These are phyloP conservation scores for Diutina sp. DNA, from an alignment of 1,139 yeast genomes.

Conservation along the genomic window DNA sequence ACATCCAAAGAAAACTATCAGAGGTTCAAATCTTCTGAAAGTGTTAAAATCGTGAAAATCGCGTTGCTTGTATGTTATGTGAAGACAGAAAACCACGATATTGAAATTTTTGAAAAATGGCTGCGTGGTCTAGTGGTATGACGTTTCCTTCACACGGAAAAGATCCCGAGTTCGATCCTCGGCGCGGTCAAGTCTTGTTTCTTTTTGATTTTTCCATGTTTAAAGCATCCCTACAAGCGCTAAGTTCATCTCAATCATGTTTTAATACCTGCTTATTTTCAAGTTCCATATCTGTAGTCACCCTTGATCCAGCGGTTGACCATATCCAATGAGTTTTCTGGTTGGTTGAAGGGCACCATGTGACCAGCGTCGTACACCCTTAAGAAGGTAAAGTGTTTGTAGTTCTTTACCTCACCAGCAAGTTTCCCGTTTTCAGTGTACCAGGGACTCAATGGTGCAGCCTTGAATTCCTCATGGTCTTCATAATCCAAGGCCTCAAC, in stretches of 20 bases:
- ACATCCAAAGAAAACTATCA: background rate
- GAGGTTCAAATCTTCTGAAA: background rate
- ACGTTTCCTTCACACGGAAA: conserved; percentile 1
- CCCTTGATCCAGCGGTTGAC: conserved; percentile 33
- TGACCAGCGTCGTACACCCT: conserved; percentile 3
- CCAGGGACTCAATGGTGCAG: conserved; percentile 28
- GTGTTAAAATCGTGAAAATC: background rate
- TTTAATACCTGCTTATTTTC: no score
- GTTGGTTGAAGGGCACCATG: conserved; percentile 20
- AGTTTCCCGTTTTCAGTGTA: conserved; percentile 23
- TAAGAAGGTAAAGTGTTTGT: conserved; percentile 4
- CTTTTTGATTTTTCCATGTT: background rate
- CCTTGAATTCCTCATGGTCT: conserved; percentile 14
- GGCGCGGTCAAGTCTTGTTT: background rate
- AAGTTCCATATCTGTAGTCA: conserved; percentile 9
- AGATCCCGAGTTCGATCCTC: conserved; percentile 1
- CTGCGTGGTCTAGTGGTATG: conserved; percentile 1
- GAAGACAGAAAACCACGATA: background rate
- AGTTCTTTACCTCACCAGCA: conserved; percentile 7
- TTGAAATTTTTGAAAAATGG: background rate
- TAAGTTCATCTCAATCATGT: no score
- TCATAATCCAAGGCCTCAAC: conserved; percentile 18
- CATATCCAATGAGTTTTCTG: conserved; percentile 32
- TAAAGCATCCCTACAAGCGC: background rate
- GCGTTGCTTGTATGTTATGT: background rate